phyloP scores from a whole-genome alignment of 768 basidiomycete genomes.

The Paxillus rubicundulus region DNA sequence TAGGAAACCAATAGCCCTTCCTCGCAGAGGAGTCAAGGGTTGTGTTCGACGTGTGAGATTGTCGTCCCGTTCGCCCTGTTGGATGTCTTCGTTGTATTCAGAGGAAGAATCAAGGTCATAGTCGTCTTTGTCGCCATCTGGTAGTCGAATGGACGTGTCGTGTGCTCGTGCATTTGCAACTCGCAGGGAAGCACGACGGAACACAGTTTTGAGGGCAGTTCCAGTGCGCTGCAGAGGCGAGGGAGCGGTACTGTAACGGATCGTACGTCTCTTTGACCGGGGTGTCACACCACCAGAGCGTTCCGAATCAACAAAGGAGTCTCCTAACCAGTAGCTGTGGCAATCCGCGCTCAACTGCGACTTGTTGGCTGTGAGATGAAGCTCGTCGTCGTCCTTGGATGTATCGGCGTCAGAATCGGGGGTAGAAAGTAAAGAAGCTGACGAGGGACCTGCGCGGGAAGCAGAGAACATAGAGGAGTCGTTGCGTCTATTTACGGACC shows the following conservation, averaged over 20 bases:
- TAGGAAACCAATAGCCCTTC: constrained; percentile 75
- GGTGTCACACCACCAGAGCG: constrained; percentile 40
- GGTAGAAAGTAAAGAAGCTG: constrained; percentile 46
- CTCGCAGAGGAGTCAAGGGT: constrained; percentile 57
- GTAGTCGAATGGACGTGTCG: constrained; percentile 56
- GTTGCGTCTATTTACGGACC: not conserved
- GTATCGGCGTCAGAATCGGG: constrained; percentile 36
- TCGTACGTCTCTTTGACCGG: constrained; percentile 35
- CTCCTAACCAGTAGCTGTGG: constrained; percentile 25
- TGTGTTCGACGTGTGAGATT: constrained; percentile 39
- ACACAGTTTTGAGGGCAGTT: constrained; percentile 53
- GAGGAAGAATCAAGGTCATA: constrained; percentile 26
- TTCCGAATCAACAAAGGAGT: constrained; percentile 45
- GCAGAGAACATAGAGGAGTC: constrained; percentile 39
- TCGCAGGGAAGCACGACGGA: constrained; percentile 66
- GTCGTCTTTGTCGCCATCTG: constrained; percentile 43
- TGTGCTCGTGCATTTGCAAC: constrained; percentile 77
- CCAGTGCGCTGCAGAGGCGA: constrained; percentile 64
- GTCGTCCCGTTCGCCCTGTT: constrained; percentile 26
- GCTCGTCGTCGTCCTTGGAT: constrained; percentile 56
- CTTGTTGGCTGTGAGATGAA: constrained; percentile 55
- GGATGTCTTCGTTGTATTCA: constrained; percentile 38
- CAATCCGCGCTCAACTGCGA: constrained; percentile 32
- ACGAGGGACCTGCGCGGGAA: constrained; percentile 48
- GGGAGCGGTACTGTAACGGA: constrained; percentile 52